A percentile compares a stretch with the other conserved stretches of the same genome.
Conservation (phyloP, 176 grass and related monocot genomes). For the Oryza australiensis region DNA sequence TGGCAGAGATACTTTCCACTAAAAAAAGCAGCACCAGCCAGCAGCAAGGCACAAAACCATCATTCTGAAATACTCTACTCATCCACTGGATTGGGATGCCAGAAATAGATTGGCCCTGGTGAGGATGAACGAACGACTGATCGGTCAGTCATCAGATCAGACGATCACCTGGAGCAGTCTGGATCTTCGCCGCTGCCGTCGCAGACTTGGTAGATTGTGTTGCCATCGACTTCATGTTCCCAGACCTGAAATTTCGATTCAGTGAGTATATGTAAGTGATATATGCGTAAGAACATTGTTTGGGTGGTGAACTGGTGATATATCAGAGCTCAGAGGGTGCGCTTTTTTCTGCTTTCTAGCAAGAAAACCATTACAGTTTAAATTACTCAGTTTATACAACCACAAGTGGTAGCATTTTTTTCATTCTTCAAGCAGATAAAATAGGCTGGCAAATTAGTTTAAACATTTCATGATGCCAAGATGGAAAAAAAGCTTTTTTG, state of each 20-base stretch:
- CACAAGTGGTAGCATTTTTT: neutral
- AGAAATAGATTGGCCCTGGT: no score
- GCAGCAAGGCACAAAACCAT: neutral
- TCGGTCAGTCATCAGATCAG: neutral
- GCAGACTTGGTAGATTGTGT: conserved; percentile 39
- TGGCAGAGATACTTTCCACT: no score
- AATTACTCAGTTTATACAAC: neutral
- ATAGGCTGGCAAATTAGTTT: neutral
- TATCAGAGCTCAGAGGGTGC: neutral
- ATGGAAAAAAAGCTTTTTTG: neutral
- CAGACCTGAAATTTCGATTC: conserved; percentile 29
- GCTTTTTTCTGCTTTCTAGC: neutral
- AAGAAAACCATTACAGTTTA: neutral
- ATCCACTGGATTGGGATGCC: neutral
- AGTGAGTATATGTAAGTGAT: neutral
- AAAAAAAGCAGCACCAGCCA: neutral
- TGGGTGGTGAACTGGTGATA: neutral
- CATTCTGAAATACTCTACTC: no score
- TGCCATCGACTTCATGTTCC: conserved; percentile 45
- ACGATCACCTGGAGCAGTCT: conserved; percentile 46
- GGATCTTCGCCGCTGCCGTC: conserved; percentile 47
- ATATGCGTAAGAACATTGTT: neutral
- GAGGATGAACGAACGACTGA: neutral
- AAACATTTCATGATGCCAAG: neutral
- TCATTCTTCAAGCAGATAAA: neutral